Evolutionary conservation across 768 basidiomycete genomes (phyloP), one percentile per base, ranked within the genome.

Genomic region (Psilocybe subaeruginosa): DNA sequence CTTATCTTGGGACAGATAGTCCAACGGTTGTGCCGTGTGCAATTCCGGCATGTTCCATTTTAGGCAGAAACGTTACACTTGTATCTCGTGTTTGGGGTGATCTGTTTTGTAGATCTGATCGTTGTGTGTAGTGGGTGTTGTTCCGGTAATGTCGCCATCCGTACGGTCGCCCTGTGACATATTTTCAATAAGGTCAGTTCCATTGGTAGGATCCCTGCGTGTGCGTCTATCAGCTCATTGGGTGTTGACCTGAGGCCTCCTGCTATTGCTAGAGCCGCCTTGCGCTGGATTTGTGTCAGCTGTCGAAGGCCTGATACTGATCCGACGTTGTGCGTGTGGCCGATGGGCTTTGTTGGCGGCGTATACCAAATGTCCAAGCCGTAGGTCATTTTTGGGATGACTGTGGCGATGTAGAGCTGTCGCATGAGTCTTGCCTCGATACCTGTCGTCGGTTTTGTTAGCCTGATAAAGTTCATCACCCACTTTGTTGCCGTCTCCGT

Each of bases 361-460:
- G 31, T 61, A 29, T 63, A 66, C 65, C 65, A 63, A 1, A 56
- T 45, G 16, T 66, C 62, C 14, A 63, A 49, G 5, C 56, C 56
- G 11, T 66, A 66, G 8, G 65, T 66, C 57, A 66, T 61, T 35
- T 66, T 66, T 2, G 62, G 65, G 11, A 66, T 23, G 0, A 52
- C 57, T 0, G 55, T 51, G 2, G 62, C 39, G 1, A 61, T 37
- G 62, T 61, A 66, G 0, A 66, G 54, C 3, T 54, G 53, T 47
- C 54, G 30, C 65, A 66, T 66, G 1, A 58, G 60, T 8, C 19
- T 54, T 0, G 56, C 19, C 4, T 9, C 8, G 4, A 66, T 29
- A 0, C 62, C 65, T 41, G 41, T 51, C 5, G 56, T 37, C 1
- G 47, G 33, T 9, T 27, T 50, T 1, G 62, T 58, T 2, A 63